phyloP scores from a whole-genome alignment of 495 filamentous ascomycete species.

The Aspergillus conjunctus region DNA sequence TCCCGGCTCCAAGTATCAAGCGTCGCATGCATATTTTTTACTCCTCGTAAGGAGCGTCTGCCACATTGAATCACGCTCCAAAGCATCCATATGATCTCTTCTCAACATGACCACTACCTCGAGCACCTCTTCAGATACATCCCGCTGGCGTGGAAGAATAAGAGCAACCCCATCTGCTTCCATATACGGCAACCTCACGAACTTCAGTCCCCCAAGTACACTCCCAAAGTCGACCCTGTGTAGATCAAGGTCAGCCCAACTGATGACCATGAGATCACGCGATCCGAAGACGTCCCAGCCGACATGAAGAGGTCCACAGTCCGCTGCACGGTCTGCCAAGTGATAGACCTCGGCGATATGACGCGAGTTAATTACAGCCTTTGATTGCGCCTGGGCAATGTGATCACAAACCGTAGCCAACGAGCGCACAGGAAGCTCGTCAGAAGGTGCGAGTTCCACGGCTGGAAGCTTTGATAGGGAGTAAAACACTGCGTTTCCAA shows the following conservation, averaged over 20 bases:
- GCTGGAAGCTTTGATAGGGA: constrained; percentile 5
- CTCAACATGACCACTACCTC: constrained; percentile 17
- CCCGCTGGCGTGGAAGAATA: constrained; percentile 18
- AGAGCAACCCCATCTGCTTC: constrained; percentile 21
- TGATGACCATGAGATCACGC: constrained; percentile 19
- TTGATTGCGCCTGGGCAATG: constrained; percentile 6
- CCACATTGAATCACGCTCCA: constrained; percentile 17
- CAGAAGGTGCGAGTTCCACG: not conserved
- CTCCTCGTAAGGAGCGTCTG: constrained; percentile 1
- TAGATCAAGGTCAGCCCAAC: constrained; percentile 18
- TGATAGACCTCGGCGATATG: constrained; percentile 14
- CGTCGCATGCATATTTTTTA: not conserved
- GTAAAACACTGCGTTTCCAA: constrained; percentile 19
- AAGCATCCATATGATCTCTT: constrained; percentile 12
- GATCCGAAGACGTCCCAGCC: constrained; percentile 20
- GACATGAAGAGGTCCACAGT: constrained; percentile 1
- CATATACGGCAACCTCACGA: constrained; percentile 17
- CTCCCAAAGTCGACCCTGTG: constrained; percentile 18
- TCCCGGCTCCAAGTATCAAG: not conserved
- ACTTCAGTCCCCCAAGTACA: constrained; percentile 5
- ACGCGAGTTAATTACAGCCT: not conserved
- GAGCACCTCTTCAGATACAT: not conserved
- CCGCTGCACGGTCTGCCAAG: not conserved
- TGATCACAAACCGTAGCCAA: constrained; percentile 7
- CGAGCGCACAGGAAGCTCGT: not conserved